Percentiles rank a stretch among this genome's conserved stretches.
These are phyloP conservation scores for Rhizopogon sp. DNA, from an alignment of 768 basidiomycete genomes.

Conservation along the genomic window DNA sequence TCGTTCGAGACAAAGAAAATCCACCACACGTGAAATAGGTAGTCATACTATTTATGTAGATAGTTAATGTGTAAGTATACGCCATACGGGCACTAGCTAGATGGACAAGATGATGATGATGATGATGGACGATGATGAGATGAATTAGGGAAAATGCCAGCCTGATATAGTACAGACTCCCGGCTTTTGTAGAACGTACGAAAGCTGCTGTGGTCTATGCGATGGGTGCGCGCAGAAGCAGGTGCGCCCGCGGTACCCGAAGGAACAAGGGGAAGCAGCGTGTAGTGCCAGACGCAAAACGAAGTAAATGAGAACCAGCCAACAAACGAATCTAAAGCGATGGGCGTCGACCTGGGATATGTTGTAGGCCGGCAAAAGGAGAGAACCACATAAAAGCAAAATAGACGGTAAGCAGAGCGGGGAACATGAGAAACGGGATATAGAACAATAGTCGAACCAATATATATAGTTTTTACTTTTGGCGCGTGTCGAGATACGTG, in stretches of 20 bases:
- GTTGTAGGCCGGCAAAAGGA: slow-evolving; percentile 21
- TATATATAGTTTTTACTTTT: slow-evolving; percentile 35
- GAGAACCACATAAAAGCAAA: slow-evolving; percentile 6
- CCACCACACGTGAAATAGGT: background rate
- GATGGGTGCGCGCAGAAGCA: background rate
- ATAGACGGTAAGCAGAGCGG: slow-evolving; percentile 8
- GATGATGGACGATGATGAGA: background rate
- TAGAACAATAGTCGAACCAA: slow-evolving; percentile 23
- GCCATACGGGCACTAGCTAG: slow-evolving; percentile 1
- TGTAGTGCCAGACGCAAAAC: background rate
- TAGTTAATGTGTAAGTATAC: slow-evolving; percentile 8
- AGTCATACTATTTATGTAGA: slow-evolving; percentile 1
- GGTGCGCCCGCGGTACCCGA: background rate
- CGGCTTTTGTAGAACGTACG: slow-evolving; percentile 2
- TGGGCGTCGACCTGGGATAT: slow-evolving; percentile 26
- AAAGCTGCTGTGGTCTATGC: background rate
- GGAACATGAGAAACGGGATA: slow-evolving; percentile 5
- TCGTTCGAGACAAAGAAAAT: background rate
- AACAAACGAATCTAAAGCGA: background rate
- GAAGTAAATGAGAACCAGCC: background rate
- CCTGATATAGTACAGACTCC: slow-evolving; percentile 8
- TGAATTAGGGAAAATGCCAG: background rate
- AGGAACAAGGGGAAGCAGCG: background rate
- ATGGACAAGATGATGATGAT: slow-evolving; percentile 1
- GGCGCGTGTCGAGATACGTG: background rate